Conservation (phyloP, 805 yeast species). For the Ogataea paraovalis region DNA sequence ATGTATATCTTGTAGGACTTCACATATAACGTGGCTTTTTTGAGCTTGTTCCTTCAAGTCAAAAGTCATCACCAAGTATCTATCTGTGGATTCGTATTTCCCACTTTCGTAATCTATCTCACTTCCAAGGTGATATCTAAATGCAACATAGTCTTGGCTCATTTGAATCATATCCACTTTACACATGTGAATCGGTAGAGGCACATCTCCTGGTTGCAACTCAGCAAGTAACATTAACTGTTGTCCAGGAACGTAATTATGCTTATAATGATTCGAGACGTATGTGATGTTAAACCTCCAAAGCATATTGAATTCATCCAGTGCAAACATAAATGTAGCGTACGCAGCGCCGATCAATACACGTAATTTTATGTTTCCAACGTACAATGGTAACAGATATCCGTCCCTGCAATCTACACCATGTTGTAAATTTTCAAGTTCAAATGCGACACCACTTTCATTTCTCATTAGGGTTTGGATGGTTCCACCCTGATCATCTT, state of each 20-base stretch:
- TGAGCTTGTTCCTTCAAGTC: background rate
- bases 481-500: constrained; percentile 4
- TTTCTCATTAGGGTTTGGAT: no score
- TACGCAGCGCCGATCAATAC: constrained; percentile 9
- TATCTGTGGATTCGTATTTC: background rate
- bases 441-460: no score
- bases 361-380: background rate
- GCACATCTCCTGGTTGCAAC: background rate
- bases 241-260: background rate
- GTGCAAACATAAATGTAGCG: constrained; percentile 8
- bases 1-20: constrained; percentile 5
- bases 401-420: constrained; percentile 8
- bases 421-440: no score
- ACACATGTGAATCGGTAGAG: background rate
- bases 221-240: background rate
- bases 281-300: constrained; percentile 8
- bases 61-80: background rate
- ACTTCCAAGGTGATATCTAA: constrained; percentile 1
- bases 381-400: constrained; percentile 2
- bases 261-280: background rate
- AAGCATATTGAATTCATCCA: background rate
- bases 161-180: constrained; percentile 1
- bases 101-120: background rate
- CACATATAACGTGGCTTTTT: background rate
- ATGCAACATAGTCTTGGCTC: constrained; percentile 2